phyloP scores from a whole-genome alignment of 805 yeast genomes.

The Saccharomycopsis sp. region DNA sequence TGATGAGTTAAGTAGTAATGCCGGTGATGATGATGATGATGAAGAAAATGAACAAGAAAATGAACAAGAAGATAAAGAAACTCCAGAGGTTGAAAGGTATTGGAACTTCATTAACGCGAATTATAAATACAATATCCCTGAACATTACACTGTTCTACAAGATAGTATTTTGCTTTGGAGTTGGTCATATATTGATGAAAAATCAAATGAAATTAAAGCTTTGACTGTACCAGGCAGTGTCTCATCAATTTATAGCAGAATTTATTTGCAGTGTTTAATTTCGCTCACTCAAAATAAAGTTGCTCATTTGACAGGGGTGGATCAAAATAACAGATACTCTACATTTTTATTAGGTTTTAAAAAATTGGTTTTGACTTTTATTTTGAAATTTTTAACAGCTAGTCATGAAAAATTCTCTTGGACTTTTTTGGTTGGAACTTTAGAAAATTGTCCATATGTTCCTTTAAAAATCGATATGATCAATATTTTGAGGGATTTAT shows the following conservation, averaged over 20 bases:
- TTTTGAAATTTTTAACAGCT: slow-evolving; percentile 52
- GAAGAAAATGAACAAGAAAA: neutral
- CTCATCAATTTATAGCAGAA: slow-evolving; percentile 4
- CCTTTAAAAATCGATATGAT: slow-evolving; percentile 50
- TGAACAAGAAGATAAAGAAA: neutral
- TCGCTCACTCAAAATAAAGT: slow-evolving; percentile 1
- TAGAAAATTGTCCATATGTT: slow-evolving; percentile 56
- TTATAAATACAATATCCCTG: slow-evolving; percentile 1
- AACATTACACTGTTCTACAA: slow-evolving; percentile 18
- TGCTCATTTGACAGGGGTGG: neutral
- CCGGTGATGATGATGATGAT: neutral
- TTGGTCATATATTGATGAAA: slow-evolving; percentile 26
- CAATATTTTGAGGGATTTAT: slow-evolving; percentile 59
- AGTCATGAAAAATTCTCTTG: slow-evolving; percentile 48
- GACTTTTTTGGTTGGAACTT: slow-evolving; percentile 50
- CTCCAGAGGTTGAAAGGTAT: neutral
- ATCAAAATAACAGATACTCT: neutral
- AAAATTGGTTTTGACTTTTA: slow-evolving; percentile 40
- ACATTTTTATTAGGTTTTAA: neutral
- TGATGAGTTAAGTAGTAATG: neutral
- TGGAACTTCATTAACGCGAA: neutral
- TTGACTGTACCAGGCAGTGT: no score
- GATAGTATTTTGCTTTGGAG: slow-evolving; percentile 27
- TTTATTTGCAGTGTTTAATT: slow-evolving; percentile 23
- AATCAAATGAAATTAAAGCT: no score